Base-by-base conservation (phyloP, 202 grass and related monocot genomes). In the Hordeum pubiflorum region DNA sequence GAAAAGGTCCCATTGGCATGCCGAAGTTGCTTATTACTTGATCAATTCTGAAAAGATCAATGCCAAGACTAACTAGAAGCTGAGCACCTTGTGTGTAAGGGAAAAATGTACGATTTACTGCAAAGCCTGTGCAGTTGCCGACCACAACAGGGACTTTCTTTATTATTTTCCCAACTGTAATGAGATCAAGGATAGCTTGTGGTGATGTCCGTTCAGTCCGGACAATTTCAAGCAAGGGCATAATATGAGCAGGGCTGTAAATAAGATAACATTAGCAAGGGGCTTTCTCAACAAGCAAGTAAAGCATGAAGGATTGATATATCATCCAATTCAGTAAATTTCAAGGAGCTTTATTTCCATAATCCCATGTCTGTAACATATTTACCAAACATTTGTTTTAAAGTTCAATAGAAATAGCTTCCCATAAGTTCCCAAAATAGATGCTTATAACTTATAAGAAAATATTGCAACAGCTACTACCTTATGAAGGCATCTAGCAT, bases 1-100 rank as follows among this genome's bases (percentile, higher is more conserved):
- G 96, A 84, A 96, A 99, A 79, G 96, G 96, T 74, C 96, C 96
- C 92, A 99, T 89, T 83, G 96, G 96, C 96, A 99, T 96, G 81
- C 96, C 92, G 3, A 99, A 99, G 72, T 58, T 96, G 81, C 81
- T 88, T 84, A 99, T 86, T 63, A 93, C 83, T 83, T 34, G 85
- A 79, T 99, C 96, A 69, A 99, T 85, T 90, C 90, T 91, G 65
- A 96, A 99, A 72, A 93, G 61, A 66, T 99, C 90, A n/a, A 99
- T 86, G n/a, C 96, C 96, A 77, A 99, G 78, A 88, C 91, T 86
- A 76, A 90, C 85, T 40, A 99, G 83, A 58, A 99, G 85, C 50
- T 90, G 83, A 81, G 96, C 78, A 55, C 78, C 79, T 78, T 96
- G 92, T 83, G 61, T 38, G 72, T 99, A 99, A 6, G 96, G 96